Evolutionary conservation across 805 yeast species (phyloP), one percentile per base, ranked within the genome.

Genomic region (Kluyveromyces starmeri): DNA sequence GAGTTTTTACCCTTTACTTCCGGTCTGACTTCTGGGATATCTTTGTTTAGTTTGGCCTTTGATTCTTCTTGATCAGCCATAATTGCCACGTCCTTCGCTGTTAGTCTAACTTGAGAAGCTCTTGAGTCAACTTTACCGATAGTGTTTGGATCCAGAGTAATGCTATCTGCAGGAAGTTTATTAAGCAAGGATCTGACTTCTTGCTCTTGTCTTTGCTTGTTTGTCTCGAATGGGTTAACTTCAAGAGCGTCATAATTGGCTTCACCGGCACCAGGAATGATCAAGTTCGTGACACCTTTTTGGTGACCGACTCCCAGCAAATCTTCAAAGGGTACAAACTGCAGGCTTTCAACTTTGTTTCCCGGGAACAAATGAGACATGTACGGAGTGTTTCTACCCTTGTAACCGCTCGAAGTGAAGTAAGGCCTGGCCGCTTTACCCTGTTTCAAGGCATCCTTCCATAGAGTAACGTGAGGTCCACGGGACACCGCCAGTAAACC

Each of bases 241-340:
- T 92, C 98, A 56, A 86, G 60, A 3, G 97, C 86, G 65, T 92
- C 98, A 58, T 74, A 86, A 62, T 92, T 92, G 42, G 98, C 96
- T 64, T 92, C 98, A 66, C 98, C 98, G 27, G 96, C 68, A 17
- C 98, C 98, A 26, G 98, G 98, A 39, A 92, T 70, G 46, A 92
- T 80, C 40, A 92, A 47, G n/a, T 92, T 78, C n/a, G 79, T 72
- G 26, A 86, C 68, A 28, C 96, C 95, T 1, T 62, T 59, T 33
- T 72, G 67, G 54, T 85, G 94, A 2, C 96, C 96, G 8, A 82
- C 73, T 17, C 96, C 95, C 16, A 92, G 66, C n/a, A 89, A 65
- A 82, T 92, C 98, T 64, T 92, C 98, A 59, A 79, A 92, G 10
- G 98, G 98, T 24, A 89, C 94, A 55, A 79, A 86, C 49, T 71